Evolutionary conservation across 192 early-diverging fungal species (phyloP), one percentile per base, ranked within the genome.

Genomic region (Linnemannia hyalina): DNA sequence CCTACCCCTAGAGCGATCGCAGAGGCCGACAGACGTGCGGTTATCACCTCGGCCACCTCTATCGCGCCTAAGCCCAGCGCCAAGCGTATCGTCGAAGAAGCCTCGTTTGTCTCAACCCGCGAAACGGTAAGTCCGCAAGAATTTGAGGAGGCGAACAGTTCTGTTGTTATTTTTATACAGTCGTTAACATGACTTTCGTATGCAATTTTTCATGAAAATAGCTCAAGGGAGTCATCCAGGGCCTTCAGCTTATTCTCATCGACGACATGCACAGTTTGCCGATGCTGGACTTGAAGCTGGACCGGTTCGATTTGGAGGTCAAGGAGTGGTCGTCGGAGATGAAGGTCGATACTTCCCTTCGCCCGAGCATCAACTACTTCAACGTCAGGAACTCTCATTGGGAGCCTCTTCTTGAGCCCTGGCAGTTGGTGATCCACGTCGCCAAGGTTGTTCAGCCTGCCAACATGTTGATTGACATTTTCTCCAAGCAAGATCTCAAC

Each of bases 321-420:
- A 84, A 92, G 0, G 95, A 99, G 85, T 99, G 99, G 99, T 95
- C 94, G 8, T 89, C 92, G 16, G 80, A 90, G 81, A 88, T 90
- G 80, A 90, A 82, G 29, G 90, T 97, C 22, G 93, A 95, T 78
- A 92, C 92, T 6, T 91, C 93, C 9, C 85, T 98, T 6, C 85
- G 91, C 46, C 82, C 97, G 57, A 93, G 95, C 73, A 92, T 94
- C 49, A 99, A 98, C 84, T 98, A 96, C 88, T 99, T 98, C 77
- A 99, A 99, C 90, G 90, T 98, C 47, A 96, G 96, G 80, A 98
- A 97, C 88, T 99, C 98, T 38, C 98, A 99, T 85, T 99, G 99
- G 99, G 99, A 99, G 85, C 97, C 99, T 4, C 82, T 99, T 54
- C 76, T 99, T 23, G 99, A 99, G 87, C 97, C 95, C 10, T 98